Conservation (phyloP, 176 grass and related monocot species). For the Dactylis glomerata region DNA sequence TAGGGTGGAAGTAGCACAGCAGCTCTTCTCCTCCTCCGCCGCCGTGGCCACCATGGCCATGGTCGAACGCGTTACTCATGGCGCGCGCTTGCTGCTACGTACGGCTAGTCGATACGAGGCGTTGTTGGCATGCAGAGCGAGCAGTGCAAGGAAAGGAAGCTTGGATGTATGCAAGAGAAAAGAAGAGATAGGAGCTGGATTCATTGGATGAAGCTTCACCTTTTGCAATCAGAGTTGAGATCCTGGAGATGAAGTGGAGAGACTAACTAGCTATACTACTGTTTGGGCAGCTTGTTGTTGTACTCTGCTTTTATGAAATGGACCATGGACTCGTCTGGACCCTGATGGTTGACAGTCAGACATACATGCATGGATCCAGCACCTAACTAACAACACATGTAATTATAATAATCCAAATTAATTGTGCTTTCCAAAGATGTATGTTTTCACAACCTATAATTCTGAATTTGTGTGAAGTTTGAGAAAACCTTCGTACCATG, state of each 20-base stretch:
- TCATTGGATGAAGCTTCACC: not conserved
- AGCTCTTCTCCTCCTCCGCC: not conserved
- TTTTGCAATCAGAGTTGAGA: not conserved
- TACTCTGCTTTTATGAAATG: not conserved
- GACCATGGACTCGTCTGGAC: not conserved
- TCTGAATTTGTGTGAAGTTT: not conserved
- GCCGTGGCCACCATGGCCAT: not conserved
- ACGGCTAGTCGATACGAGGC: not conserved
- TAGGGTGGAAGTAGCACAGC: slow-evolving; percentile 65
- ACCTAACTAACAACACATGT: not conserved
- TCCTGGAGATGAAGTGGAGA: not conserved
- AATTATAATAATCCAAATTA: not conserved
- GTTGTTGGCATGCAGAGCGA: not conserved
- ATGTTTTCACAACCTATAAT: not conserved
- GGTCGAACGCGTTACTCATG: slow-evolving; percentile 18
- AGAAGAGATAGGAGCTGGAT: not conserved
- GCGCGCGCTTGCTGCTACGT: not conserved
- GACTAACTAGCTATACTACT: not conserved
- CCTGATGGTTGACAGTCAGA: not conserved
- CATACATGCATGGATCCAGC: not conserved
- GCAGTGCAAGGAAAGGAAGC: not conserved
- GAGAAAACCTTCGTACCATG: not conserved
- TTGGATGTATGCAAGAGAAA: not conserved
- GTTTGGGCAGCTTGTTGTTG: not conserved
- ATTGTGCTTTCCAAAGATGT: not conserved